Evolutionary conservation across 139 green algal genomes (phyloP).

Genomic region (Volvox reticuliferus): DNA sequence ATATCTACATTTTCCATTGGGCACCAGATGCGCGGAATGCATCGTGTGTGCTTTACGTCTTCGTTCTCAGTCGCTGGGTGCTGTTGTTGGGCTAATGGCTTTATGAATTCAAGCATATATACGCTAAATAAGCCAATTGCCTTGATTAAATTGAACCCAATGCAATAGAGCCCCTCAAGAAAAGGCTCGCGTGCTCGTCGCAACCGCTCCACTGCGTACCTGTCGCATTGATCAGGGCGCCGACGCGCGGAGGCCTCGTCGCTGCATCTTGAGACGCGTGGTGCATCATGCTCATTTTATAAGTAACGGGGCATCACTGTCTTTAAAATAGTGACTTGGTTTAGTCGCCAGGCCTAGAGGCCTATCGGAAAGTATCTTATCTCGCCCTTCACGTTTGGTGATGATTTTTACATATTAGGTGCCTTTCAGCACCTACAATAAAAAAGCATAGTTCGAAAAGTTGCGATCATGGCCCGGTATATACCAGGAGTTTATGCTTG

Average conservation of each 20-base stretch:
- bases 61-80: too few relatives aligned
- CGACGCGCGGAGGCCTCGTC: neutral
- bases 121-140: too few relatives aligned
- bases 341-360: neutral
- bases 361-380: neutral
- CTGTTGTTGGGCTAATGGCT: too few relatives aligned
- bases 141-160: too few relatives aligned
- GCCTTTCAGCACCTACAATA: neutral
- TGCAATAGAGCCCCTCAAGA: too few relatives aligned
- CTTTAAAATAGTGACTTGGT: neutral
- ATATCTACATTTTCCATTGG: too few relatives aligned
- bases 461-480: neutral
- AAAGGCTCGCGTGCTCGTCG: too few relatives aligned
- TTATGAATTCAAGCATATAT: too few relatives aligned
- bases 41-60: too few relatives aligned
- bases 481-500: neutral
- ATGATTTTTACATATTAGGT: neutral
- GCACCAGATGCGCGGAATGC: too few relatives aligned
- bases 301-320: neutral
- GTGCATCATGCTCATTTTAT: neutral
- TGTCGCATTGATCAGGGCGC: neutral
- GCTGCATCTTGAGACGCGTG: constrained; percentile 3
- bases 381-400: neutral
- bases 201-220: neutral
- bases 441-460: neutral